phyloP scores from a whole-genome alignment of 73 alveolate species.

The Paraurostyla sp. region DNA sequence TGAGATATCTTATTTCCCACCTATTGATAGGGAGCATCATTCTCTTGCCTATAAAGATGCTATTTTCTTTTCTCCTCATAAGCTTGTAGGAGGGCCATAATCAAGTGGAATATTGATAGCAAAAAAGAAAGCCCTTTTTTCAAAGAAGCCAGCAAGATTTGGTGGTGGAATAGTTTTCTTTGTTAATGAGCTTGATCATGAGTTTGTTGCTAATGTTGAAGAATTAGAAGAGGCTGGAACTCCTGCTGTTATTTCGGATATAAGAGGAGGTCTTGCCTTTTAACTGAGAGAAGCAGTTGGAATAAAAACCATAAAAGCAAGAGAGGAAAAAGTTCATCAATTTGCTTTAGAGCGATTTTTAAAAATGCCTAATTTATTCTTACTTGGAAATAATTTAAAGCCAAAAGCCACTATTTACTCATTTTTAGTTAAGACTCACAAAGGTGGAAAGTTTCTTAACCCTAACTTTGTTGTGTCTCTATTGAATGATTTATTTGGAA shows the following conservation, averaged over 20 bases:
- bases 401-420: slow-evolving; percentile 83
- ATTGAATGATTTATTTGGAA: slow-evolving; percentile 94
- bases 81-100: slow-evolving; percentile 95
- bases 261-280: slow-evolving; percentile 91
- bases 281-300: slow-evolving; percentile 81
- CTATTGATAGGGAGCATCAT: slow-evolving; percentile 53
- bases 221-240: slow-evolving; percentile 99
- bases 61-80: slow-evolving; percentile 93
- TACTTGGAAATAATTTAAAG: slow-evolving; percentile 80
- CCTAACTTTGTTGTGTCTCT: slow-evolving; percentile 91
- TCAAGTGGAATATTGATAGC: slow-evolving; percentile 91
- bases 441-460: slow-evolving; percentile 84
- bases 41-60: slow-evolving; percentile 90
- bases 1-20: slow-evolving; percentile 61
- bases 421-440: slow-evolving; percentile 81
- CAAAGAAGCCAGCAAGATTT: slow-evolving; percentile 89
- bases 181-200: slow-evolving; percentile 87
- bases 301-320: slow-evolving; percentile 73
- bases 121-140: slow-evolving; percentile 81
- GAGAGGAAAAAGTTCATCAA: slow-evolving; percentile 79
- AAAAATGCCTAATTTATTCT: slow-evolving; percentile 77
- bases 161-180: slow-evolving; percentile 99
- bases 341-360: slow-evolving; percentile 52
- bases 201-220: slow-evolving; percentile 80
- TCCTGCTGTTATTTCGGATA: slow-evolving; percentile 94